These are phyloP conservation scores for Candida lessepsii DNA, from an alignment of 805 yeast species.

Conservation along the genomic window DNA sequence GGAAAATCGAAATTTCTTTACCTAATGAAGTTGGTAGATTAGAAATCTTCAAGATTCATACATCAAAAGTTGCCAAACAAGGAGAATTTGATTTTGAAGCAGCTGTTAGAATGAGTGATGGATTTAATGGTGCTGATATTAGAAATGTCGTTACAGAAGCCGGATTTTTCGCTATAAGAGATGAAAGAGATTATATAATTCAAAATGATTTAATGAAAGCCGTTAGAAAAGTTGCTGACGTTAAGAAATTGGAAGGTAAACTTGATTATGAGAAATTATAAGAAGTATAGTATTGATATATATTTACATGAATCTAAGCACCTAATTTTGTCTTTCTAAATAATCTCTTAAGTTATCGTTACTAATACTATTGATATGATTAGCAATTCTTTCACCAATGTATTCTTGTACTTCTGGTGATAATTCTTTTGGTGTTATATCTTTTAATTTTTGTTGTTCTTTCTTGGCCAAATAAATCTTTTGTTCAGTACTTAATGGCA, in stretches of 20 bases:
- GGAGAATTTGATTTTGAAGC: slow-evolving; percentile 98
- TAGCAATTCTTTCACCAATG: slow-evolving; percentile 50
- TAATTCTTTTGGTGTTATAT: slow-evolving; percentile 38
- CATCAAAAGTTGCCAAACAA: slow-evolving; percentile 76
- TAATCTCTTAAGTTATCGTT: slow-evolving; percentile 37
- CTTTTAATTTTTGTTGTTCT: slow-evolving; percentile 30
- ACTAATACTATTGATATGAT: slow-evolving; percentile 34
- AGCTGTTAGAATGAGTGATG: slow-evolving; percentile 97
- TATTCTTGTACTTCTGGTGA: slow-evolving; percentile 55
- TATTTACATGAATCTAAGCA: slow-evolving; percentile 15
- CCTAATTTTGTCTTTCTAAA: slow-evolving; percentile 34
- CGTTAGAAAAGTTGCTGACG: slow-evolving; percentile 94
- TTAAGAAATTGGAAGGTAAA: slow-evolving; percentile 95
- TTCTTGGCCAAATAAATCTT: slow-evolving; percentile 57
- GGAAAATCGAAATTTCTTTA: slow-evolving; percentile 91
- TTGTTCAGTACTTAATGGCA: slow-evolving; percentile 71
- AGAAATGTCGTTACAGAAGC: slow-evolving; percentile 98
- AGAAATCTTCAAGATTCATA: slow-evolving; percentile 91
- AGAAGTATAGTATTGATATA: slow-evolving; percentile 4
- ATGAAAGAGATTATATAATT: slow-evolving; percentile 90
- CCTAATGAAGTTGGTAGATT: slow-evolving; percentile 96
- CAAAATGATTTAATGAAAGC: slow-evolving; percentile 98
- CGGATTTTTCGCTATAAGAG: slow-evolving; percentile 96
- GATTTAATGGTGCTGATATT: slow-evolving; percentile 98
- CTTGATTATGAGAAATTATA: slow-evolving; percentile 91